These are phyloP conservation scores for Aspergillus oerlinghausenensis DNA, from an alignment of 2,329 filamentous ascomycete genomes.

Conservation along the genomic window DNA sequence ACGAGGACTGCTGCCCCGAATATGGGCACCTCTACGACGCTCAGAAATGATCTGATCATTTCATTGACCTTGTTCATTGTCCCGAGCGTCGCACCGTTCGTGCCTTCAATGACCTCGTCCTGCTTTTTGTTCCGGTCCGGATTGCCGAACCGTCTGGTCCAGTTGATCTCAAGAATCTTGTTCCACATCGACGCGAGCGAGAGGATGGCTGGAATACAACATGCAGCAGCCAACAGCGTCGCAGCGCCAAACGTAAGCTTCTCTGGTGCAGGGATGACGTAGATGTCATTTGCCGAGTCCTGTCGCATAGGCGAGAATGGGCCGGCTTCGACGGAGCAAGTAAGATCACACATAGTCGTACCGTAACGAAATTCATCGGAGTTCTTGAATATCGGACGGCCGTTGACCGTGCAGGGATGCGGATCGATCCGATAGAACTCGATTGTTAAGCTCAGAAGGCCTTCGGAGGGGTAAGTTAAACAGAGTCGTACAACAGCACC, in stretches of 20 bases:
- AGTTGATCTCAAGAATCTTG: slow-evolving; percentile 60
- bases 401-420: not conserved
- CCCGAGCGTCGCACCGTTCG: slow-evolving; percentile 50
- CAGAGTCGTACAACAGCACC: not conserved
- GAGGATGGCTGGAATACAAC: slow-evolving; percentile 61
- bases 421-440: not conserved
- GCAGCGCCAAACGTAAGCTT: slow-evolving; percentile 55
- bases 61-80: slow-evolving; percentile 45
- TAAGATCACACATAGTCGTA: not conserved
- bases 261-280: slow-evolving; percentile 56
- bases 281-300: slow-evolving; percentile 57
- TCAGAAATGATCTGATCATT: slow-evolving; percentile 32
- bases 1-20: slow-evolving; percentile 43
- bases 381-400: not conserved
- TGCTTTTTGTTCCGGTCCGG: slow-evolving; percentile 15
- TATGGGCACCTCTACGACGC: slow-evolving; percentile 52
- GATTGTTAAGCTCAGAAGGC: not conserved
- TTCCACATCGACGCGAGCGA: slow-evolving; percentile 60
- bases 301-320: slow-evolving; percentile 49
- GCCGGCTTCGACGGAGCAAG: not conserved
- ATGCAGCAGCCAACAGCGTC: slow-evolving; percentile 59
- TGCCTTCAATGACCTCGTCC: slow-evolving; percentile 47
- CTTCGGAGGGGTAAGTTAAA: not conserved
- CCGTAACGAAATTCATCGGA: not conserved
- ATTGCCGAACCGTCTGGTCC: slow-evolving; percentile 45